Percentiles rank a stretch among this genome's conserved stretches.
Evolutionary conservation across 305 asterid species (phyloP).

Genomic region (Fraxinus sp.): DNA sequence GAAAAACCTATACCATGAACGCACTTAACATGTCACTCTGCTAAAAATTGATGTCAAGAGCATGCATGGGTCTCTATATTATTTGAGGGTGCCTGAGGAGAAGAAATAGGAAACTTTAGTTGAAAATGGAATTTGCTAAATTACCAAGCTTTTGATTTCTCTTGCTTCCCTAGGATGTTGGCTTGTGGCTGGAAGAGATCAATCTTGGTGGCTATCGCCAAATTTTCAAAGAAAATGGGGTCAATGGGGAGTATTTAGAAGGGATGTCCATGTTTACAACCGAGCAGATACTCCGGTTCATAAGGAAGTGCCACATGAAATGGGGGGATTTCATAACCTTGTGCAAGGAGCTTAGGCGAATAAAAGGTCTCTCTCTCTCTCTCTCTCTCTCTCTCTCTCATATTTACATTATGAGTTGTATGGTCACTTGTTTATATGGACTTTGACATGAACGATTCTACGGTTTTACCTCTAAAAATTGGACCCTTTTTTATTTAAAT

Average conservation of each 20-base stretch:
- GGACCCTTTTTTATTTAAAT: neutral
- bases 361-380: slow-evolving; percentile 64
- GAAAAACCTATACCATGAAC: neutral
- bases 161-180: slow-evolving; percentile 70
- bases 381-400: slow-evolving; percentile 11
- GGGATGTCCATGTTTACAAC: slow-evolving; percentile 99
- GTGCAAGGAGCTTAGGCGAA: slow-evolving; percentile 99
- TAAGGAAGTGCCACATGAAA: slow-evolving; percentile 98
- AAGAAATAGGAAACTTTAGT: slow-evolving; percentile 1
- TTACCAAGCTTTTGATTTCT: slow-evolving; percentile 15
- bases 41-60: neutral
- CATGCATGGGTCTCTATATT: slow-evolving; percentile 11
- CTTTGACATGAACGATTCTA: neutral
- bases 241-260: slow-evolving; percentile 95
- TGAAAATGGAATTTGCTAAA: slow-evolving; percentile 9
- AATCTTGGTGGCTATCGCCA: slow-evolving; percentile 86
- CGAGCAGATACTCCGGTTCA: slow-evolving; percentile 95
- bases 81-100: slow-evolving; percentile 10
- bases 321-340: slow-evolving; percentile 98
- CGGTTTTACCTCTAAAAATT: neutral
- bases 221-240: slow-evolving; percentile 87
- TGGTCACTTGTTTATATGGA: neutral
- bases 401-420: neutral
- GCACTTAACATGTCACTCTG: neutral
- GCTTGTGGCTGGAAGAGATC: slow-evolving; percentile 97